Conservation (phyloP, 495 filamentous ascomycete genomes). For the Aspergillus saccharolyticus region DNA sequence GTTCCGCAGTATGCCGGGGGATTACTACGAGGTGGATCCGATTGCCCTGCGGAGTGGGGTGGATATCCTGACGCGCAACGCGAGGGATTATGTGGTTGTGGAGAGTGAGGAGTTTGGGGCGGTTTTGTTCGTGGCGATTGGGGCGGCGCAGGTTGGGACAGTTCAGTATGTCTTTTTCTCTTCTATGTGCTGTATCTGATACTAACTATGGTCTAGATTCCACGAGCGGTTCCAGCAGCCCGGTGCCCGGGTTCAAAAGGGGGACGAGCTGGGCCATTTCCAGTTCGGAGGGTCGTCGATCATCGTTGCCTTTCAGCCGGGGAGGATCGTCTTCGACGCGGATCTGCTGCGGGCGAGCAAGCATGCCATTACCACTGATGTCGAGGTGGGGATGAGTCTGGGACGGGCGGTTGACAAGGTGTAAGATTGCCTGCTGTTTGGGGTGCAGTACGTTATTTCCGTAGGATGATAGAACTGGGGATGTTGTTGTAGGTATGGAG, state of each 20-base stretch:
- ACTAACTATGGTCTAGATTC: slow-evolving; percentile 14
- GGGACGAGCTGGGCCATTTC: slow-evolving; percentile 38
- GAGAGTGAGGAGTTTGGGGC: slow-evolving; percentile 25
- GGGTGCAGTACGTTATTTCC: too few relatives aligned
- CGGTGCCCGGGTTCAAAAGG: slow-evolving; percentile 45
- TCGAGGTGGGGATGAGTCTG: slow-evolving; percentile 30
- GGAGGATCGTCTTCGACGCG: slow-evolving; percentile 33
- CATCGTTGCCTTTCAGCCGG: slow-evolving; percentile 36
- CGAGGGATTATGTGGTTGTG: slow-evolving; percentile 24
- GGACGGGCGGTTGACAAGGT: slow-evolving; percentile 9
- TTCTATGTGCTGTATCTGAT: not conserved
- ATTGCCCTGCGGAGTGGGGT: slow-evolving; percentile 17
- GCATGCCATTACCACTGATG: slow-evolving; percentile 21
- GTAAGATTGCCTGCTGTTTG: not conserved
- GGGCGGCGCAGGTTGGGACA: slow-evolving; percentile 25
- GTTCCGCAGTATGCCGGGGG: slow-evolving; percentile 27
- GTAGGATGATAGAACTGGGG: too few relatives aligned
- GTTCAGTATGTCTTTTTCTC: slow-evolving; percentile 19
- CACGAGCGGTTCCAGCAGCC: slow-evolving; percentile 20
- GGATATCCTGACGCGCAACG: slow-evolving; percentile 24
- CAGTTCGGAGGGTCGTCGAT: slow-evolving; percentile 40
- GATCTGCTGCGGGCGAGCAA: slow-evolving; percentile 28
- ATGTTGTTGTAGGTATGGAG: too few relatives aligned
- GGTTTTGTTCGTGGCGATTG: slow-evolving; percentile 31
- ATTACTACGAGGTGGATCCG: slow-evolving; percentile 41